Evolutionary conservation across 2,329 filamentous ascomycete genomes (phyloP).

Genomic region (Paraconiothyrium sp.): DNA sequence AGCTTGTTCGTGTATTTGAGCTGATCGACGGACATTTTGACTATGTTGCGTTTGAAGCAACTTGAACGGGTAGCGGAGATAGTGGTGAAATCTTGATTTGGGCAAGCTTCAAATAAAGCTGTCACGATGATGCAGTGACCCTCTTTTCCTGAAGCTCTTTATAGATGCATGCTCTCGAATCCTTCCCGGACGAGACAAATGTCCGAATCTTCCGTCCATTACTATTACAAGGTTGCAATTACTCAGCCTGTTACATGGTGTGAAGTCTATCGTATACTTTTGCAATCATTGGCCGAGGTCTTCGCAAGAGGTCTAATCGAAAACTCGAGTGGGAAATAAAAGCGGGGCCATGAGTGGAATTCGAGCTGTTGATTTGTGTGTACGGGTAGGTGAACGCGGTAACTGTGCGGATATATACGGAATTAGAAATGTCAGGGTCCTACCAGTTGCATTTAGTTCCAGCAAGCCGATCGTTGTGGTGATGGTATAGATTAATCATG

Average conservation of each 20-base stretch:
- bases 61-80: too few species aligned
- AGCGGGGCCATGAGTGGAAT: too few species aligned
- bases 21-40: slow-evolving; percentile 38
- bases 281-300: too few species aligned
- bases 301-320: too few species aligned
- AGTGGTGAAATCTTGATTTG: neutral
- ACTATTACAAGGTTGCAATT: neutral
- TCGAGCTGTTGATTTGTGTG: too few species aligned
- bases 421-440: neutral
- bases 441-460: neutral
- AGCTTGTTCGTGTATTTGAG: slow-evolving; percentile 61
- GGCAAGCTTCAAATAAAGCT: neutral
- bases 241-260: neutral
- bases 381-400: neutral
- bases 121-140: slow-evolving; percentile 13
- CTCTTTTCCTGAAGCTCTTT: neutral
- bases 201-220: neutral
- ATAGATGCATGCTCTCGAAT: neutral
- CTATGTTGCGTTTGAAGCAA: neutral
- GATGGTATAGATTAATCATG: slow-evolving; percentile 2
- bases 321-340: too few species aligned
- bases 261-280: too few species aligned
- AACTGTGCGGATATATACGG: slow-evolving; percentile 4
- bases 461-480: neutral
- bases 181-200: neutral